Evolutionary conservation across 306 rosid species (phyloP).

Genomic region (Cajanus cajan): DNA sequence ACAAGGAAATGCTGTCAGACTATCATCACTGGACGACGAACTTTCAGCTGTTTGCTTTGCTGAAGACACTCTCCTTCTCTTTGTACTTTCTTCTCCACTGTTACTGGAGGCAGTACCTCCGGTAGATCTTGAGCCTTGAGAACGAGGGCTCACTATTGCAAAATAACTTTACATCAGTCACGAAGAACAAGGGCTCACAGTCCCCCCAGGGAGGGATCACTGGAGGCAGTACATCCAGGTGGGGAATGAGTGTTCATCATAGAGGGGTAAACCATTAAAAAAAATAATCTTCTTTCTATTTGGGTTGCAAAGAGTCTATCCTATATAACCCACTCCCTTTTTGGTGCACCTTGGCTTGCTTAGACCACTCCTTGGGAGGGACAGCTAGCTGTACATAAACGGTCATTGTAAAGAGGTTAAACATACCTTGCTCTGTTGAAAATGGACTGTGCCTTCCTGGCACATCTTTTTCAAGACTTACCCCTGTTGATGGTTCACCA

Average conservation of each 20-base stretch:
- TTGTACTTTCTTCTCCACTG: conserved; percentile 65
- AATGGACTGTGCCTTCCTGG: conserved; percentile 53
- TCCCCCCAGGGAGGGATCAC: conserved; percentile 23
- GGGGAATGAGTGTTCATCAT: conserved; percentile 18
- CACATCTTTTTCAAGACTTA: conserved; percentile 47
- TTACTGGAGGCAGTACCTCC: conserved; percentile 42
- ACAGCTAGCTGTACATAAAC: conserved; percentile 8
- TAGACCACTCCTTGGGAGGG: conserved; percentile 6
- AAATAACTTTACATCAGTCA: conserved; percentile 28
- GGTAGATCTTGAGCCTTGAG: conserved; percentile 58
- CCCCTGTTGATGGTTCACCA: conserved; percentile 45
- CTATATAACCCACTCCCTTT: neutral
- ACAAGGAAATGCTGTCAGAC: conserved; percentile 68
- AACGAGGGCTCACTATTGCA: conserved; percentile 58
- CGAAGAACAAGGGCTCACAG: neutral
- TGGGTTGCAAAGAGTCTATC: neutral
- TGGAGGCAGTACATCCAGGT: conserved; percentile 7
- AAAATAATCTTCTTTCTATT: conserved; percentile 7
- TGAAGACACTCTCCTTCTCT: conserved; percentile 64
- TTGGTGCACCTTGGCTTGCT: conserved; percentile 2
- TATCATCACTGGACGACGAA: conserved; percentile 66
- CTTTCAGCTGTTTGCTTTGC: conserved; percentile 69
- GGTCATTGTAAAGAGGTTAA: neutral
- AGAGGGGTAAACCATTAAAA: conserved; percentile 8
- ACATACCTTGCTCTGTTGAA: conserved; percentile 61